A percentile compares a stretch with the other conserved stretches of the same genome.
Evolutionary conservation across 1,284 basidiomycete genomes (phyloP).

Genomic region (Porodaedalea pini): DNA sequence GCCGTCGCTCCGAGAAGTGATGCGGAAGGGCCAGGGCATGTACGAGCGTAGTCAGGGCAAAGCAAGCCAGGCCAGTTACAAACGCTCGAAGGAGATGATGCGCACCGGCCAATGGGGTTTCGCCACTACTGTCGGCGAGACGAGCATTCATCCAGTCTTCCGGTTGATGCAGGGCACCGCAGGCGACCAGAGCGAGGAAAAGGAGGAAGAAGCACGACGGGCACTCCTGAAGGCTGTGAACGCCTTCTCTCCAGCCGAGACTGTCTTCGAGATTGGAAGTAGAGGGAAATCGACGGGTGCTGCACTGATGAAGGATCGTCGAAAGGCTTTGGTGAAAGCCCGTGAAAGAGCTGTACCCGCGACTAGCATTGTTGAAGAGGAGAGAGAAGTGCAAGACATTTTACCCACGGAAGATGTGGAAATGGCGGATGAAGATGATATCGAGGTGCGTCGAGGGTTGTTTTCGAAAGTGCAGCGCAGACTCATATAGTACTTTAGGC

Average conservation of each 20-base stretch:
- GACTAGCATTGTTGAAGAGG: constrained; percentile 32
- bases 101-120: constrained; percentile 67
- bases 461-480: background rate
- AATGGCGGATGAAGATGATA: constrained; percentile 75
- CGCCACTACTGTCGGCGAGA: constrained; percentile 58
- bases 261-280: constrained; percentile 87
- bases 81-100: constrained; percentile 84
- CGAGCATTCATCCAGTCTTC: constrained; percentile 68
- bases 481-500: constrained; percentile 42
- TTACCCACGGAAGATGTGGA: constrained; percentile 43
- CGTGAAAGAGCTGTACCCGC: constrained; percentile 43
- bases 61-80: constrained; percentile 82
- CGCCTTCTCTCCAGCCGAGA: constrained; percentile 84
- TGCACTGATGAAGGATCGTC: constrained; percentile 84
- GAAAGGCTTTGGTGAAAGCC: constrained; percentile 73
- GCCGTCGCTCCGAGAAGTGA: constrained; percentile 76
- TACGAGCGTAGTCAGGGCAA: constrained; percentile 93
- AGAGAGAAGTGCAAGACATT: constrained; percentile 29
- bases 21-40: constrained; percentile 88
- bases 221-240: constrained; percentile 74
- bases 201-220: constrained; percentile 55
- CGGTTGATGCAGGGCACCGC: constrained; percentile 32
- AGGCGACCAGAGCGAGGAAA: constrained; percentile 32
- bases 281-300: constrained; percentile 64
- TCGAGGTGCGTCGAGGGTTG: constrained; percentile 49